Percentiles rank a stretch among this genome's conserved stretches.
phyloP scores from a whole-genome alignment of 2,329 filamentous ascomycete species.

The Ophiosphaerella narmari region DNA sequence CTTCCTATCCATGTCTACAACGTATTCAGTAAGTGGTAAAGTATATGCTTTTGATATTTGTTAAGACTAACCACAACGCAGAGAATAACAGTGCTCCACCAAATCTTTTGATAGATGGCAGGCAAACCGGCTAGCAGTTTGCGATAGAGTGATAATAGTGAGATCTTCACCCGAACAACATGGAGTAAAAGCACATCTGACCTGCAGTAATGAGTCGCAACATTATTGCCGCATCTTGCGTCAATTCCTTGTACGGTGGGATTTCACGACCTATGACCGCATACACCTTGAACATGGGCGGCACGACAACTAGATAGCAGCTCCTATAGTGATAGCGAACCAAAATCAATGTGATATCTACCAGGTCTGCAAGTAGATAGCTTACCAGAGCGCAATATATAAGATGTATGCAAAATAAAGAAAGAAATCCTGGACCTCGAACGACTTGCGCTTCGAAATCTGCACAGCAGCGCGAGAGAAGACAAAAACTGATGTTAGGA shows the following conservation, averaged over 20 bases:
- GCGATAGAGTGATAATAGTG: slow-evolving; percentile 43
- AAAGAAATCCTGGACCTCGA: slow-evolving; percentile 23
- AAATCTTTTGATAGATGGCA: slow-evolving; percentile 38
- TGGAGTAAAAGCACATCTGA: slow-evolving; percentile 34
- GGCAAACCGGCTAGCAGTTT: slow-evolving; percentile 30
- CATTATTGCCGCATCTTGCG: slow-evolving; percentile 34
- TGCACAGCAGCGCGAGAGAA: slow-evolving; percentile 10
- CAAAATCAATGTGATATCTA: not conserved
- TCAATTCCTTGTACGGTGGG: slow-evolving; percentile 32
- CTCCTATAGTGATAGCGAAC: not conserved
- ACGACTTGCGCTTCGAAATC: slow-evolving; percentile 9
- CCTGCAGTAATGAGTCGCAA: slow-evolving; percentile 45
- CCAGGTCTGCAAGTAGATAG: not conserved
- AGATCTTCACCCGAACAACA: slow-evolving; percentile 13
- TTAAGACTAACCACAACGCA: slow-evolving; percentile 33
- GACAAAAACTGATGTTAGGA: slow-evolving; percentile 17
- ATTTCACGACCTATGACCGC: slow-evolving; percentile 27
- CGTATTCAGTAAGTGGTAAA: not conserved
- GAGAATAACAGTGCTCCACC: slow-evolving; percentile 42
- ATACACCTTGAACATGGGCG: slow-evolving; percentile 37
- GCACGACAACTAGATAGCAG: slow-evolving; percentile 42
- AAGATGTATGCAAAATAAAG: slow-evolving; percentile 33
- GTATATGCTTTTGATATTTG: too few species aligned
- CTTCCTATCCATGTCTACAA: slow-evolving; percentile 43
- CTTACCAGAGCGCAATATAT: slow-evolving; percentile 23